Evolutionary conservation across 2,329 filamentous ascomycete species (phyloP).

Genomic region (Camillea tinctor): DNA sequence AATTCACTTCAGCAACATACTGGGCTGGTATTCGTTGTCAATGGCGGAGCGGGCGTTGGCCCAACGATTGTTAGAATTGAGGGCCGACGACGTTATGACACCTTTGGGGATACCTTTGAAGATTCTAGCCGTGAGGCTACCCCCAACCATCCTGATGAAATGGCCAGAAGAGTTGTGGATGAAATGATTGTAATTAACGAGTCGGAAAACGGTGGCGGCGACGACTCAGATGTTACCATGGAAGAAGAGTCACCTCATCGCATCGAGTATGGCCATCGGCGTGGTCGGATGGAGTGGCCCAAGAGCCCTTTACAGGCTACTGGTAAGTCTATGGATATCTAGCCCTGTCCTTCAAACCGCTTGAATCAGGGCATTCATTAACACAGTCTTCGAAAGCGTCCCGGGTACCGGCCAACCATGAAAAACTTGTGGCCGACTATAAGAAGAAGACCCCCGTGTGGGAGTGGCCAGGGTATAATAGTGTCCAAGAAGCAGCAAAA

Average conservation of each 20-base stretch:
- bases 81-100: constrained; percentile 12
- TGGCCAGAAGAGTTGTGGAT: neutral
- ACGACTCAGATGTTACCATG: neutral
- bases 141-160: neutral
- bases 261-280: too few species aligned
- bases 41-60: constrained; percentile 14
- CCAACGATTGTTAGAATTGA: constrained; percentile 18
- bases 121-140: constrained; percentile 2
- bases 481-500: neutral
- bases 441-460: constrained; percentile 24
- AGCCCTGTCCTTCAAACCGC: too few species aligned
- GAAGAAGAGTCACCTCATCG: neutral
- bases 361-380: too few species aligned
- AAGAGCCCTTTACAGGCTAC: too few species aligned
- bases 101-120: constrained; percentile 13
- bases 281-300: too few species aligned
- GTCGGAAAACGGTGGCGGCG: too few species aligned
- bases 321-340: too few species aligned
- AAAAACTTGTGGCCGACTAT: constrained; percentile 15
- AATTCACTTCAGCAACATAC: constrained; percentile 19
- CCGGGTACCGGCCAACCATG: constrained; percentile 12
- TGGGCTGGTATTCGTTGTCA: constrained; percentile 13
- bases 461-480: constrained; percentile 13
- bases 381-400: neutral
- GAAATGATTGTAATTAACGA: neutral